Percentiles rank a stretch among this genome's conserved stretches.
Conservation (phyloP, 2,329 filamentous ascomycete species). For the Malbranchea cinnamomea region DNA sequence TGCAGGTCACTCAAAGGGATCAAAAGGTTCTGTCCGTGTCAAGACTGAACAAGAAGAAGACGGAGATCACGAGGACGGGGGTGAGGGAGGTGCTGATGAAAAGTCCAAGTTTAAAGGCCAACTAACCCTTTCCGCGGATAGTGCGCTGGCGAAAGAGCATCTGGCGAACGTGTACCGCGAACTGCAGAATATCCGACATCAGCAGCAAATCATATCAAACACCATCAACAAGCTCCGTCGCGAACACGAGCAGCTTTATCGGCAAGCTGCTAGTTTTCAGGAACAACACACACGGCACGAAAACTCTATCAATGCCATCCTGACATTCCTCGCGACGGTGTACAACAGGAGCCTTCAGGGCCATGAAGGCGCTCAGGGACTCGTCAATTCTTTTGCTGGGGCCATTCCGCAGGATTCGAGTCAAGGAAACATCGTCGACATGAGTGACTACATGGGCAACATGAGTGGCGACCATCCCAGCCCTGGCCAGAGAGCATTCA, state of each 20-base stretch:
- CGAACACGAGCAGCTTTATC: constrained; percentile 77
- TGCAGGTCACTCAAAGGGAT: constrained; percentile 37
- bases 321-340: constrained; percentile 91
- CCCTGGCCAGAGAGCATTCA: constrained; percentile 25
- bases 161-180: constrained; percentile 64
- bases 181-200: constrained; percentile 64
- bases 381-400: constrained; percentile 71
- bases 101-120: constrained; percentile 23
- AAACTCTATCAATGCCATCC: constrained; percentile 96
- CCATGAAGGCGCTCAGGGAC: constrained; percentile 56
- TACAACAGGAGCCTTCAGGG: constrained; percentile 89
- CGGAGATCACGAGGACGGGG: constrained; percentile 47
- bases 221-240: constrained; percentile 67
- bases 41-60: constrained; percentile 51
- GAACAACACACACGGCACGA: constrained; percentile 91
- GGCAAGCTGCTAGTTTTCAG: constrained; percentile 79
- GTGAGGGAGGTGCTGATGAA: constrained; percentile 18
- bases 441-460: constrained; percentile 36
- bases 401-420: constrained; percentile 48
- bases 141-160: constrained; percentile 51
- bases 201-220: constrained; percentile 72
- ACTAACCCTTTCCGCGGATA: constrained; percentile 14
- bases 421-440: constrained; percentile 47
- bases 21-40: constrained; percentile 28
- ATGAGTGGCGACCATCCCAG: constrained; percentile 5